Percentiles rank a stretch among this genome's conserved stretches.
These are phyloP conservation scores for Colletotrichum sp. DNA, from an alignment of 2,329 filamentous ascomycete species.

Conservation along the genomic window DNA sequence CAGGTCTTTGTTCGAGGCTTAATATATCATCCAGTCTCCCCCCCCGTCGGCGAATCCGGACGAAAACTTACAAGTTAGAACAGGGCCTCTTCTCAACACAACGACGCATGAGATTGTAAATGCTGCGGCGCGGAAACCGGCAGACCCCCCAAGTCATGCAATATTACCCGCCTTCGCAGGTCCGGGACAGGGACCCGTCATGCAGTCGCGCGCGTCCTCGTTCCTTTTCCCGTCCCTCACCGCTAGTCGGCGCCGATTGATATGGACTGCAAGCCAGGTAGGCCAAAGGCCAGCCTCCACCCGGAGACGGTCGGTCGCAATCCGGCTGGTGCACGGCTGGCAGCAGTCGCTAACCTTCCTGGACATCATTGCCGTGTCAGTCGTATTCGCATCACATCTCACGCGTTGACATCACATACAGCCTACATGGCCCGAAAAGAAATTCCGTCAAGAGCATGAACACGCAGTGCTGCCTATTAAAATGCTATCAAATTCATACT, in stretches of 20 bases:
- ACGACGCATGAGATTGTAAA: neutral
- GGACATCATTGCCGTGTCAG: neutral
- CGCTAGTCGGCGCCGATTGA: slow-evolving; percentile 11
- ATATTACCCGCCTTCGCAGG: neutral
- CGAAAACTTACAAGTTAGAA: neutral
- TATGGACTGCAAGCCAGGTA: neutral
- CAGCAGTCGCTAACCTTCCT: neutral
- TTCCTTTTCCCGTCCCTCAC: slow-evolving; percentile 12
- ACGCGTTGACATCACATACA: neutral
- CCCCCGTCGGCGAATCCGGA: neutral
- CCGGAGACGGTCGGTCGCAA: neutral
- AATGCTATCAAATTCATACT: slow-evolving; percentile 14
- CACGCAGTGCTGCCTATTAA: slow-evolving; percentile 11
- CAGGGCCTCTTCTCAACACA: neutral
- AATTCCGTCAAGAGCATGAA: neutral
- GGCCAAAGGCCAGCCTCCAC: neutral
- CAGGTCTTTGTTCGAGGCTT: neutral
- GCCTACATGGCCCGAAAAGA: neutral
- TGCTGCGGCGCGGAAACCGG: neutral
- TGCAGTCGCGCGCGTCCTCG: neutral
- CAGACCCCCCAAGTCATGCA: neutral
- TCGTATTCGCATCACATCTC: neutral
- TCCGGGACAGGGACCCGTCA: slow-evolving; percentile 1
- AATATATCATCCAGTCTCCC: neutral
- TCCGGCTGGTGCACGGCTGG: neutral